phyloP scores from a whole-genome alignment of 306 rosid species.

The Vicia sativa region DNA sequence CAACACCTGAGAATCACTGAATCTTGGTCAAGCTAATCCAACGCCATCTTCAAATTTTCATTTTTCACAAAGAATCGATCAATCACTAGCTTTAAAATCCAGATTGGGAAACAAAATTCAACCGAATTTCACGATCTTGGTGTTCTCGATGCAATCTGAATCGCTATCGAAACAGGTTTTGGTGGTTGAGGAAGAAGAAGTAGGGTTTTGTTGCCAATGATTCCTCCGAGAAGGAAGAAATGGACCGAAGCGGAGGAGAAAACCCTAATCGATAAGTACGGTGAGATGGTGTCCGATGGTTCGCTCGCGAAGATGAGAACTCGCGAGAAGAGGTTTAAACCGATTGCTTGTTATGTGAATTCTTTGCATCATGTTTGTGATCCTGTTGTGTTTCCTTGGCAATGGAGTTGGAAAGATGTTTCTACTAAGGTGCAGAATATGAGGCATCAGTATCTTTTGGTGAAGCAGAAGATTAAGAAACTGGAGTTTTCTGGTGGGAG shows the following conservation, averaged over 20 bases:
- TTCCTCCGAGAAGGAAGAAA: slow-evolving; percentile 87
- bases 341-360: slow-evolving; percentile 85
- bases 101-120: slow-evolving; percentile 10
- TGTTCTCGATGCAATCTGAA: slow-evolving; percentile 46
- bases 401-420: slow-evolving; percentile 96
- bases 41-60: background rate
- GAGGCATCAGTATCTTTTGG: slow-evolving; percentile 94
- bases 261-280: slow-evolving; percentile 86
- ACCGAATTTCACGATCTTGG: slow-evolving; percentile 28
- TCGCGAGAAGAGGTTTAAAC: slow-evolving; percentile 91
- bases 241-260: slow-evolving; percentile 98
- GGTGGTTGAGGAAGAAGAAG: slow-evolving; percentile 34
- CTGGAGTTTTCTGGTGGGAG: slow-evolving; percentile 55
- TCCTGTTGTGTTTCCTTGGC: slow-evolving; percentile 86
- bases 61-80: slow-evolving; percentile 13
- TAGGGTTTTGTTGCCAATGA: slow-evolving; percentile 47
- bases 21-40: background rate
- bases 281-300: slow-evolving; percentile 83
- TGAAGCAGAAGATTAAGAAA: slow-evolving; percentile 94
- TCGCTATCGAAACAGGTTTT: slow-evolving; percentile 34
- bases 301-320: slow-evolving; percentile 84
- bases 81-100: background rate
- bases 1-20: slow-evolving; percentile 24
- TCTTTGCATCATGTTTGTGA: slow-evolving; percentile 71
- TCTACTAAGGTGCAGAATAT: slow-evolving; percentile 98